Percentiles rank a stretch among this genome's conserved stretches.
Evolutionary conservation across 2,329 filamentous ascomycete genomes (phyloP).

Genomic region (Xylariaceae sp.): DNA sequence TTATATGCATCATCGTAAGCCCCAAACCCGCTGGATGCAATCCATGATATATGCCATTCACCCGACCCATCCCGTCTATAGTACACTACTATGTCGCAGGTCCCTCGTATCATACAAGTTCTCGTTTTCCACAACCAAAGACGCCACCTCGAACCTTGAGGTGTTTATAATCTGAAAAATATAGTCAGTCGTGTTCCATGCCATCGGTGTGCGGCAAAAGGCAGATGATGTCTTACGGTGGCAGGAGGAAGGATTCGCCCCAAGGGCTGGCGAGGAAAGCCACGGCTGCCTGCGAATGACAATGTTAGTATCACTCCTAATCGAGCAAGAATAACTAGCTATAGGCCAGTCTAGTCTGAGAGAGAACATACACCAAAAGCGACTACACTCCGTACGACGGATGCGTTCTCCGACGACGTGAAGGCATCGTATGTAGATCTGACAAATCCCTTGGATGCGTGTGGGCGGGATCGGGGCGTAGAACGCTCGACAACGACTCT

Average conservation of each 20-base stretch:
- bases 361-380: conserved; percentile 66
- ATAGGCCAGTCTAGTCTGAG: background rate
- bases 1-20: conserved; percentile 9
- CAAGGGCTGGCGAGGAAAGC: conserved; percentile 69
- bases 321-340: background rate
- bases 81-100: conserved; percentile 2
- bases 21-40: conserved; percentile 6
- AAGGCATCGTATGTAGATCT: conserved; percentile 62
- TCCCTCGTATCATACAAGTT: conserved; percentile 18
- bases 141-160: background rate
- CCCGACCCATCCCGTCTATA: conserved; percentile 6
- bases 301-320: background rate
- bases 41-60: conserved; percentile 3
- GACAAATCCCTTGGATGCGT: conserved; percentile 57
- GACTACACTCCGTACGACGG: conserved; percentile 68
- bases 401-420: conserved; percentile 68
- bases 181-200: conserved; percentile 3
- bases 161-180: conserved; percentile 9
- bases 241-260: conserved; percentile 67
- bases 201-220: background rate
- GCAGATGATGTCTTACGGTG: conserved; percentile 53
- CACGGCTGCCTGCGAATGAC: conserved; percentile 57
- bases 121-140: background rate
- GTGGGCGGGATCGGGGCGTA: conserved; percentile 41
- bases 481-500: conserved; percentile 56